Percentiles rank a stretch among this genome's conserved stretches.
phyloP scores from a whole-genome alignment of 2,329 filamentous ascomycete genomes.

The Zymoseptoria brevis region DNA sequence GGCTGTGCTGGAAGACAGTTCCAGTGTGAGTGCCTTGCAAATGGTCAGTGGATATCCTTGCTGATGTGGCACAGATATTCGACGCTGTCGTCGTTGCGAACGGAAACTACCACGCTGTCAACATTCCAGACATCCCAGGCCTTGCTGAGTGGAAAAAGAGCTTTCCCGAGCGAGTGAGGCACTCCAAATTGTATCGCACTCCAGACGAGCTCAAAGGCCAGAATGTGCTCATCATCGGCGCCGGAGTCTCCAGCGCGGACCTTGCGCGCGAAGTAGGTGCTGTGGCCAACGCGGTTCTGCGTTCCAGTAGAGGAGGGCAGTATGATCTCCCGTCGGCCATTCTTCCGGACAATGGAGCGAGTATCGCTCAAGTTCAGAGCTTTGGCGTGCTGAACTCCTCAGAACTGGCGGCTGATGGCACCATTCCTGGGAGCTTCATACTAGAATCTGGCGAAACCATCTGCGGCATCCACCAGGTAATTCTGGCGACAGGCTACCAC shows the following conservation, averaged over 20 bases:
- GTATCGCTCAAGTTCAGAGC: conserved; percentile 45
- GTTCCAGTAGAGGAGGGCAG: conserved; percentile 52
- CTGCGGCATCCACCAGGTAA: conserved; percentile 50
- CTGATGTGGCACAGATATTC: conserved; percentile 30
- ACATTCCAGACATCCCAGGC: conserved; percentile 43
- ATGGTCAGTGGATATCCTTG: not conserved
- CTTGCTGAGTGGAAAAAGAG: conserved; percentile 39
- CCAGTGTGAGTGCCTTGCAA: not conserved
- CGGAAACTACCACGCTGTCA: conserved; percentile 47
- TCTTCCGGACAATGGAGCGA: conserved; percentile 46
- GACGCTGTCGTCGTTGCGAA: conserved; percentile 48
- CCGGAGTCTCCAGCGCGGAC: conserved; percentile 48
- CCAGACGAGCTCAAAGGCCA: conserved; percentile 45
- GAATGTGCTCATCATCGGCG: conserved; percentile 50
- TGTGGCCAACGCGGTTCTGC: conserved; percentile 40
- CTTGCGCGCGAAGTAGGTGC: conserved; percentile 46
- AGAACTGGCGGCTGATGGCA: conserved; percentile 15
- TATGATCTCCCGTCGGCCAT: conserved; percentile 51
- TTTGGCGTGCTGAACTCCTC: conserved; percentile 32
- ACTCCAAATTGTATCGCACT: conserved; percentile 46
- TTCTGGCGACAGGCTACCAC: conserved; percentile 63
- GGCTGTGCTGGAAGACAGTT: not conserved
- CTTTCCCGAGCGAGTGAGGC: conserved; percentile 40
- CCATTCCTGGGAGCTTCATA: conserved; percentile 44
- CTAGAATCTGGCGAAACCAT: conserved; percentile 49